phyloP scores from a whole-genome alignment of 306 rosid genomes.

The Nissolia schottii region DNA sequence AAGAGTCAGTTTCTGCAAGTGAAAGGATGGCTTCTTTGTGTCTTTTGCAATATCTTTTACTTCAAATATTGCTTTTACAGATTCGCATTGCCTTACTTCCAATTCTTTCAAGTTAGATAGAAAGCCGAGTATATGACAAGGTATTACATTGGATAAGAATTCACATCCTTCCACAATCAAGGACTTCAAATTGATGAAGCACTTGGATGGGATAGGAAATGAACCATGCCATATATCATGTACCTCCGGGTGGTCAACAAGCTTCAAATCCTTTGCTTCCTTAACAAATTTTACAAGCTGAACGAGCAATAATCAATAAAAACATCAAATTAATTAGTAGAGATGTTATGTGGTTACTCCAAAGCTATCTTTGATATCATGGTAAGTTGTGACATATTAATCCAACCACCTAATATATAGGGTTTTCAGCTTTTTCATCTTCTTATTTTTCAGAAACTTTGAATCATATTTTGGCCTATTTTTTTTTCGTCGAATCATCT shows the following conservation, averaged over 20 bases:
- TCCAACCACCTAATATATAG: too few species aligned
- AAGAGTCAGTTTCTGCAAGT: not conserved
- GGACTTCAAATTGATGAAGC: not conserved
- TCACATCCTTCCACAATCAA: not conserved
- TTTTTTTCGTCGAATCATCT: too few species aligned
- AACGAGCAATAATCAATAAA: not conserved
- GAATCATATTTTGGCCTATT: too few species aligned
- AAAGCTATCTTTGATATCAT: too few species aligned
- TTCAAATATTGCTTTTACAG: not conserved
- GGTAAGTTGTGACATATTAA: too few species aligned
- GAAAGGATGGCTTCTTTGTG: not conserved
- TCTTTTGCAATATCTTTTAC: not conserved
- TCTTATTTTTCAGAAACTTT: too few species aligned
- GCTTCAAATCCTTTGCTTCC: not conserved
- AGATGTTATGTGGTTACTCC: too few species aligned
- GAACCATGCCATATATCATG: not conserved
- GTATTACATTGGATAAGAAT: not conserved
- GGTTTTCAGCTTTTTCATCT: too few species aligned
- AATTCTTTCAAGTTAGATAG: conserved; percentile 14
- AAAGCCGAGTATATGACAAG: not conserved
- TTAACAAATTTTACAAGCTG: not conserved
- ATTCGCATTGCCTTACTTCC: not conserved
- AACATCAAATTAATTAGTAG: too few species aligned
- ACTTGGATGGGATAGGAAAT: not conserved
- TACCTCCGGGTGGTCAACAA: not conserved